A percentile compares a stretch with the other conserved stretches of the same genome.
phyloP scores from a whole-genome alignment of 2,329 filamentous ascomycete species.

The Trichoderma citrinoviride region DNA sequence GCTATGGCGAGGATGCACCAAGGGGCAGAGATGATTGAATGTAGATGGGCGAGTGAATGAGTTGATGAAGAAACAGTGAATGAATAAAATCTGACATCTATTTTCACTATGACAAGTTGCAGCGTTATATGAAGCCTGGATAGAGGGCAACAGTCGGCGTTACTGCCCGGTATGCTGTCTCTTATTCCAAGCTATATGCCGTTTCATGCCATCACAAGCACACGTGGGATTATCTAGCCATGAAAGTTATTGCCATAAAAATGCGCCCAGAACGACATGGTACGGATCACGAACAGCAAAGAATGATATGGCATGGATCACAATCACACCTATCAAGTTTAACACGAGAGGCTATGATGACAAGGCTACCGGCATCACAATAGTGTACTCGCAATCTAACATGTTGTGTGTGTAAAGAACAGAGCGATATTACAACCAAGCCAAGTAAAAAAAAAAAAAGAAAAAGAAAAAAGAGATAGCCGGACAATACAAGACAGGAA shows the following conservation, averaged over 20 bases:
- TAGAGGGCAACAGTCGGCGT: too few relatives aligned
- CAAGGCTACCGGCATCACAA: background rate
- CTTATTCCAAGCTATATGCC: too few relatives aligned
- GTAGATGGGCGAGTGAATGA: background rate
- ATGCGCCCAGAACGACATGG: background rate
- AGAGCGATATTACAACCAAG: constrained; percentile 19
- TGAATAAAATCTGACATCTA: too few relatives aligned
- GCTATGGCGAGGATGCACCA: background rate
- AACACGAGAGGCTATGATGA: background rate
- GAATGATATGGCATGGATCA: background rate
- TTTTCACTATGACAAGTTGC: background rate
- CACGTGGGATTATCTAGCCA: too few relatives aligned
- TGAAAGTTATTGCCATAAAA: background rate
- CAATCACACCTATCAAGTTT: too few relatives aligned
- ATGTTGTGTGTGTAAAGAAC: constrained; percentile 16
- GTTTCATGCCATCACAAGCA: too few relatives aligned
- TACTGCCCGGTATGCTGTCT: too few relatives aligned
- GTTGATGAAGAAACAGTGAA: background rate
- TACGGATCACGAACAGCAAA: too few relatives aligned
- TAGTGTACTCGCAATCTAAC: constrained; percentile 2
- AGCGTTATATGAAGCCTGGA: background rate
- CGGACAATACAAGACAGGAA: constrained; percentile 23
- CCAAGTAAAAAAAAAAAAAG: constrained; percentile 1
- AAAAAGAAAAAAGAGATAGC: background rate
- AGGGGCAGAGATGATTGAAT: background rate